Percentiles rank a stretch among this genome's conserved stretches.
These are phyloP conservation scores for Capronia americana DNA, from an alignment of 2,329 filamentous ascomycete genomes.

Conservation along the genomic window DNA sequence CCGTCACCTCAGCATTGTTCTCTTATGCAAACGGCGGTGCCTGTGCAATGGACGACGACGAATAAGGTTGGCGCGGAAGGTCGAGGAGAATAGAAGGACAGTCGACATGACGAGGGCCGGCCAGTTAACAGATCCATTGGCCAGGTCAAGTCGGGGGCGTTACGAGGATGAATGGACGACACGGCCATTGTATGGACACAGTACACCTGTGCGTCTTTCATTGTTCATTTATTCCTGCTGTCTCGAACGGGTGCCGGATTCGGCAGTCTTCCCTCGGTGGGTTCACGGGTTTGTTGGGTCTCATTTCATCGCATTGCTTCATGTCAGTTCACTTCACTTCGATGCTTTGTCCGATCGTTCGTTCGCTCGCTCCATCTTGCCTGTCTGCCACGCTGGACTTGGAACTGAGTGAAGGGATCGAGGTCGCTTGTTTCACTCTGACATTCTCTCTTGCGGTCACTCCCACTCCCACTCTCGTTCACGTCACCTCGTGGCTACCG, in stretches of 20 bases:
- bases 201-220: neutral
- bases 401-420: neutral
- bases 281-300: neutral
- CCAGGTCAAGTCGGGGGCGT: neutral
- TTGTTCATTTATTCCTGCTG: neutral
- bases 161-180: neutral
- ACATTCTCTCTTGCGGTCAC: too few relatives aligned
- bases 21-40: neutral
- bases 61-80: neutral
- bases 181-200: neutral
- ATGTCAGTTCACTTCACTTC: neutral
- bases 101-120: neutral
- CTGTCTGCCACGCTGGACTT: neutral
- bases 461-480: too few relatives aligned
- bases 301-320: neutral
- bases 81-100: neutral
- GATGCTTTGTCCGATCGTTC: neutral
- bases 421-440: too few relatives aligned
- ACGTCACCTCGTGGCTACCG: neutral
- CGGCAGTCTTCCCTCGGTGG: neutral
- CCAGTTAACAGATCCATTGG: neutral
- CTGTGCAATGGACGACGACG: neutral
- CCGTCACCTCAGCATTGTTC: neutral
- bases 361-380: neutral
- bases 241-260: too few relatives aligned